Base-by-base conservation (phyloP, 192 early-diverging fungal genomes). In the Coemansia pectinata region DNA sequence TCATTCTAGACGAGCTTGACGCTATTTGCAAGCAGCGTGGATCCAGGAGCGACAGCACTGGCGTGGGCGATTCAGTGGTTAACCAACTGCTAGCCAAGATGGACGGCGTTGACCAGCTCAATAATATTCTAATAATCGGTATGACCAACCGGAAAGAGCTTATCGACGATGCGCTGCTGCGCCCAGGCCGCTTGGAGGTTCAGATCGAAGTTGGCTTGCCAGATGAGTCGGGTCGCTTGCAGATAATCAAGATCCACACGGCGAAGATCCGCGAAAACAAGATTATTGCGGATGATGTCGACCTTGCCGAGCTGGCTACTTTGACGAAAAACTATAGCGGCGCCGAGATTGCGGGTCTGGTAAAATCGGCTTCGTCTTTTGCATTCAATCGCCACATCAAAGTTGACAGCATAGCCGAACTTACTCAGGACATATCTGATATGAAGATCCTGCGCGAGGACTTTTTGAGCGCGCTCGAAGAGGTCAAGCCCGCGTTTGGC, bases 1-100 rank as follows among this genome's bases (percentile, higher is more conserved):
- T 99, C 70, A 99, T 99, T 63, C 97, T 98, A 79, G 97, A 99
- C 78, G 97, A 99, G 84, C 86, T 99, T 74, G 97, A 99, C 77
- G 97, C 97, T 17, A 98, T 99, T 69, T 99, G 97, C 85, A 95
- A 95, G 75, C 96, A 98, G 74, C 93, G 96, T 78, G 97, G 97
- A 27, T 88, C 90, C 47, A 93, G 89, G 55, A 92, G 91, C 69
- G 95, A 95, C 77, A 89, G 90, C 58, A 98, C 97, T 1, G 97
- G 97, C 55, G 94, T 96, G 2, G 96, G 95, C 14, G 96, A 99
- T 77, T 95, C 95, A 7, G 90, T 99, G 38, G 97, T 99, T 31
- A 99, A 99, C 76, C 97, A 99, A 83, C 85, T 99, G 66, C 84
- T 99, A 62, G 90, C 96, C 48, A 99, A 98, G 85, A 95, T 99